Evolutionary conservation across 2,329 filamentous ascomycete genomes (phyloP).

Genomic region (Endocalyx cinctus): DNA sequence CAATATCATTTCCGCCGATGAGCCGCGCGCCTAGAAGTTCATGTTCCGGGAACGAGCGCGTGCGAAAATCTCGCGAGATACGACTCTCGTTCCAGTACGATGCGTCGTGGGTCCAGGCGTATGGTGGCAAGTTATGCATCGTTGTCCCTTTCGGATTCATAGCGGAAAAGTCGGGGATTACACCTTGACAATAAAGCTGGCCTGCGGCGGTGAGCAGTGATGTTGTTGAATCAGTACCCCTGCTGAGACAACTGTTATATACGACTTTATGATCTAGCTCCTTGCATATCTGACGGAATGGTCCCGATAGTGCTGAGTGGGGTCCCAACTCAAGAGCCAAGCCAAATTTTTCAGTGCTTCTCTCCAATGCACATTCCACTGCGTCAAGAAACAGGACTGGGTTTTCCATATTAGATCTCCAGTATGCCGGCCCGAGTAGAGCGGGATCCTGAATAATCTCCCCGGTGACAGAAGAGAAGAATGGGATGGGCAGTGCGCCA

Average conservation of each 20-base stretch:
- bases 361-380: constrained; percentile 13
- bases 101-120: background rate
- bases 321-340: constrained; percentile 23
- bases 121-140: background rate
- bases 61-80: background rate
- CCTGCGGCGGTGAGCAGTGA: constrained; percentile 7
- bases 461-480: background rate
- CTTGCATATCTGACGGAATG: constrained; percentile 14
- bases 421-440: background rate
- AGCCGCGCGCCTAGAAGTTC: background rate
- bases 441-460: background rate
- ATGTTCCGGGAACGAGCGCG: background rate
- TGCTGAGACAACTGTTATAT: constrained; percentile 11
- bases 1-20: no score
- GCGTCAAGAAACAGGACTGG: constrained; percentile 20
- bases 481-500: no score
- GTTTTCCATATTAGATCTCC: constrained; percentile 2
- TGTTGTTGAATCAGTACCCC: constrained; percentile 7
- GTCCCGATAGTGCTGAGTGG: constrained; percentile 18
- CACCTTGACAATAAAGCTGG: background rate
- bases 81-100: background rate
- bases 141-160: background rate
- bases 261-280: constrained; percentile 2
- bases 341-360: constrained; percentile 4
- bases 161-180: background rate